Percentiles rank a stretch among this genome's conserved stretches.
Evolutionary conservation across 1,284 basidiomycete species (phyloP).

Genomic region (Leccinum idahoense): DNA sequence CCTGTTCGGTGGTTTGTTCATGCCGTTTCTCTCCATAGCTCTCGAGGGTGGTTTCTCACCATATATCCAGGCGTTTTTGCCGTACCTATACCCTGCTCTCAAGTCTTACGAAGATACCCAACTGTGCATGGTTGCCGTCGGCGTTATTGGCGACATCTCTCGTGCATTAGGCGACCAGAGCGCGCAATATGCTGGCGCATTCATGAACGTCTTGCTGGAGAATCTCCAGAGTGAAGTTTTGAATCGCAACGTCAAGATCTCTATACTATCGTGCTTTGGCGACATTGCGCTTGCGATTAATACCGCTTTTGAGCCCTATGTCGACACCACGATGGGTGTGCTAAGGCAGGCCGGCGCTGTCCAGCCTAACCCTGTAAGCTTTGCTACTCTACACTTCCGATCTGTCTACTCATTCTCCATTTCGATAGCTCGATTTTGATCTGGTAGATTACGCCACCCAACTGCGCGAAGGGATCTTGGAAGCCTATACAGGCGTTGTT

Average conservation of each 20-base stretch:
- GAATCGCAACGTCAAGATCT: conserved; percentile 94
- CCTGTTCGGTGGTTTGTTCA: conserved; percentile 1
- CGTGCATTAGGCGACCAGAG: conserved; percentile 86
- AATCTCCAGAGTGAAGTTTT: conserved; percentile 90
- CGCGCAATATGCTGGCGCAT: conserved; percentile 76
- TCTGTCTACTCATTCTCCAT: conserved; percentile 4
- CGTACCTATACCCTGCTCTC: conserved; percentile 86
- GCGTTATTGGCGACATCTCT: conserved; percentile 93
- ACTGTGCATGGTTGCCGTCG: conserved; percentile 92
- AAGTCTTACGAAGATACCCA: conserved; percentile 94
- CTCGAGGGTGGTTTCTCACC: conserved; percentile 84
- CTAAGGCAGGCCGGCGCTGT: conserved; percentile 87
- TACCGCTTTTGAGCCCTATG: conserved; percentile 81
- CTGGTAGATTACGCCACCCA: conserved; percentile 89
- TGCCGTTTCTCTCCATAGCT: conserved; percentile 36
- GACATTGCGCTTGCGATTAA: conserved; percentile 96
- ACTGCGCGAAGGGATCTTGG: conserved; percentile 92
- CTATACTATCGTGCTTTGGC: conserved; percentile 92
- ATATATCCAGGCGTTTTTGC: conserved; percentile 88
- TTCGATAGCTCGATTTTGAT: conserved; percentile 74
- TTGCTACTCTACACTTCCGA: conserved; percentile 4
- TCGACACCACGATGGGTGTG: conserved; percentile 88
- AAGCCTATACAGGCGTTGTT: conserved; percentile 94
- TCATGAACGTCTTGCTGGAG: conserved; percentile 90
- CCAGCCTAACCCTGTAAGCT: conserved; percentile 76